These are phyloP conservation scores for Aspergillus bertholletiae DNA, from an alignment of 495 filamentous ascomycete genomes.

Conservation along the genomic window DNA sequence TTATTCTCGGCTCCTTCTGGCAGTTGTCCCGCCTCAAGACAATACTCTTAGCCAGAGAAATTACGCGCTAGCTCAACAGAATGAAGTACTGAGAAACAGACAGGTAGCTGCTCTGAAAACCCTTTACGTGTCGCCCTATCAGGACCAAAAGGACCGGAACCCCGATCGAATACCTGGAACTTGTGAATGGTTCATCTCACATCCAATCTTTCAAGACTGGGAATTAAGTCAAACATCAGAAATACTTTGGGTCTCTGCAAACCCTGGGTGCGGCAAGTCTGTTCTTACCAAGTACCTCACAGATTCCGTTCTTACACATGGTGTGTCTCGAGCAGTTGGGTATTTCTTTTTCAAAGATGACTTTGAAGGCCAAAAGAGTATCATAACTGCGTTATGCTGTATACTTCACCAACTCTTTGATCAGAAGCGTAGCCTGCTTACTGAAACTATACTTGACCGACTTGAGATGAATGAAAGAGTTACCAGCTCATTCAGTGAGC, in stretches of 20 bases:
- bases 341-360: conserved; percentile 62
- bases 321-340: conserved; percentile 20
- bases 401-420: conserved; percentile 48
- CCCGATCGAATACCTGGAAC: too few species aligned
- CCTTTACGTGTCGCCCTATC: too few species aligned
- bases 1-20: too few species aligned
- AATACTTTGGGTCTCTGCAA: conserved; percentile 49
- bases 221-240: conserved; percentile 4
- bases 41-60: too few species aligned
- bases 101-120: too few species aligned
- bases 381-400: conserved; percentile 34
- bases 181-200: conserved; percentile 30
- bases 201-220: conserved; percentile 18
- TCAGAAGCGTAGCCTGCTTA: conserved; percentile 24
- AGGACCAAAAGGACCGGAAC: too few species aligned
- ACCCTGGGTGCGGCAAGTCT: conserved; percentile 56
- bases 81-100: too few species aligned
- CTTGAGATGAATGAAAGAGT: conserved; percentile 30
- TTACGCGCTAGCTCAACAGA: too few species aligned
- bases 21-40: too few species aligned
- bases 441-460: conserved; percentile 21
- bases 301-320: conserved; percentile 22
- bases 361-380: conserved; percentile 38
- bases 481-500: conserved; percentile 24
- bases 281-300: conserved; percentile 45